Evolutionary conservation across 2,329 filamentous ascomycete genomes (phyloP).

Genomic region (Neoascochyta sp.): DNA sequence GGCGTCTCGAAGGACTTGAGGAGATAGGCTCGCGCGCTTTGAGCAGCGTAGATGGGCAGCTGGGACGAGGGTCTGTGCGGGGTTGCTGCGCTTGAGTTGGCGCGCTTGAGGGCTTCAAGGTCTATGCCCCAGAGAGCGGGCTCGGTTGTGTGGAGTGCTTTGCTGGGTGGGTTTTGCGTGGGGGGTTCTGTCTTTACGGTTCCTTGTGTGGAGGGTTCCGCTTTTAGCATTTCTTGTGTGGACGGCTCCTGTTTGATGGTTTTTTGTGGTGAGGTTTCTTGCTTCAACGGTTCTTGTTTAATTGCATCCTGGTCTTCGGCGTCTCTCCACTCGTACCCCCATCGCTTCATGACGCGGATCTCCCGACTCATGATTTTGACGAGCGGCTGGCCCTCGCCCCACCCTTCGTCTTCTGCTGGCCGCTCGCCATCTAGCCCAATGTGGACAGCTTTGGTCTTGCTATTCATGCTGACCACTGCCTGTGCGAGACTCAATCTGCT

Average conservation of each 20-base stretch:
- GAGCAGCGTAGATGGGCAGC: constrained; percentile 71
- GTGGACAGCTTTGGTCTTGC: constrained; percentile 69
- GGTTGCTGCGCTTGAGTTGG: constrained; percentile 31
- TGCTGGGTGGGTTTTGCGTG: constrained; percentile 1
- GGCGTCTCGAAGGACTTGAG: constrained; percentile 57
- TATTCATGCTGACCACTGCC: constrained; percentile 78
- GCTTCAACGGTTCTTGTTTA: constrained; percentile 11
- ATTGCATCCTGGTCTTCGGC: constrained; percentile 12
- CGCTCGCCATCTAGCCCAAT: constrained; percentile 66
- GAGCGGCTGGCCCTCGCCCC: constrained; percentile 71
- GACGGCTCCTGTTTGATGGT: constrained; percentile 1
- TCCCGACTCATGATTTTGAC: constrained; percentile 70
- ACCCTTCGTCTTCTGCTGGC: constrained; percentile 65
- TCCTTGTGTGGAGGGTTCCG: constrained; percentile 8
- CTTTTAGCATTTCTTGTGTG: constrained; percentile 2
- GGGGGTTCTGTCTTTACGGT: constrained; percentile 3
- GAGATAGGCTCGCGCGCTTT: constrained; percentile 61
- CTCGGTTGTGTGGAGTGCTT: constrained; percentile 34
- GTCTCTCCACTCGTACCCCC: constrained; percentile 63
- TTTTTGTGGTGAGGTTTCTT: constrained; percentile 5
- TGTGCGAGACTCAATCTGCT: constrained; percentile 79
- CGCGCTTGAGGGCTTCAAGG: constrained; percentile 52
- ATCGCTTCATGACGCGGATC: constrained; percentile 70
- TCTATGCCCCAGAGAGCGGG: constrained; percentile 58
- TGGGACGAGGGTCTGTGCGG: constrained; percentile 36